Conservation (phyloP, 2,329 filamentous ascomycete genomes). For the Graphilbum fragrans region DNA sequence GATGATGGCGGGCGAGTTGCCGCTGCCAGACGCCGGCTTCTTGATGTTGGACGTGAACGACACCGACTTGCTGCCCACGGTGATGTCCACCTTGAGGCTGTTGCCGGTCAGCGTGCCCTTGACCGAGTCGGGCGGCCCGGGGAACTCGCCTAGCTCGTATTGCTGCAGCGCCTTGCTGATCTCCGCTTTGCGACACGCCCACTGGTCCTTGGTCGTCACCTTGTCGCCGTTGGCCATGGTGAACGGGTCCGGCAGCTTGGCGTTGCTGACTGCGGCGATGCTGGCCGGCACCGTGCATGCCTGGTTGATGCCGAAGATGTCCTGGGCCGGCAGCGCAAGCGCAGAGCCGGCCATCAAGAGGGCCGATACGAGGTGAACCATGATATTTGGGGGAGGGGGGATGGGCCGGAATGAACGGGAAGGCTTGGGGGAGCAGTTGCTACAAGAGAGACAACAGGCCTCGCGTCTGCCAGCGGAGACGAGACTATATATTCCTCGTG, state of each 20-base stretch:
- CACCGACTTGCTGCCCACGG: constrained; percentile 30
- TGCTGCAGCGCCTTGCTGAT: constrained; percentile 35
- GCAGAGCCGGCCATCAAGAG: constrained; percentile 21
- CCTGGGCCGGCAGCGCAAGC: constrained; percentile 19
- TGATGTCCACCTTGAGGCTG: constrained; percentile 30
- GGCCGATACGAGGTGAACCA: constrained; percentile 17
- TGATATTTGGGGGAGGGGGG: constrained; percentile 5
- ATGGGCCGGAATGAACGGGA: background rate
- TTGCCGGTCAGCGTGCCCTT: constrained; percentile 30
- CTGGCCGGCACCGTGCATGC: constrained; percentile 21
- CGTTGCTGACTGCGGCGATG: constrained; percentile 22
- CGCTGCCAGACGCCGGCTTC: constrained; percentile 22
- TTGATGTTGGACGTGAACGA: constrained; percentile 30
- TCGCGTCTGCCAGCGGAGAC: too few species aligned
- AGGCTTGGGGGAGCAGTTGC: too few species aligned
- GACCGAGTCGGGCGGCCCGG: constrained; percentile 30
- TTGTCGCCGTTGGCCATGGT: constrained; percentile 27
- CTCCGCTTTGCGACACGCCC: constrained; percentile 34
- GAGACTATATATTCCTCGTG: too few species aligned
- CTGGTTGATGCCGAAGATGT: constrained; percentile 23
- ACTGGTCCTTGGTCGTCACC: constrained; percentile 32
- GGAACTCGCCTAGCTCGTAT: constrained; percentile 37
- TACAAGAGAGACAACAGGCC: too few species aligned
- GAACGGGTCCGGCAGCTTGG: constrained; percentile 36
- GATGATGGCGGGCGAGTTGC: constrained; percentile 38